Evolutionary conservation across 2,329 filamentous ascomycete species (phyloP), one percentile per base, ranked within the genome.

Genomic region (Neonectria faginata): DNA sequence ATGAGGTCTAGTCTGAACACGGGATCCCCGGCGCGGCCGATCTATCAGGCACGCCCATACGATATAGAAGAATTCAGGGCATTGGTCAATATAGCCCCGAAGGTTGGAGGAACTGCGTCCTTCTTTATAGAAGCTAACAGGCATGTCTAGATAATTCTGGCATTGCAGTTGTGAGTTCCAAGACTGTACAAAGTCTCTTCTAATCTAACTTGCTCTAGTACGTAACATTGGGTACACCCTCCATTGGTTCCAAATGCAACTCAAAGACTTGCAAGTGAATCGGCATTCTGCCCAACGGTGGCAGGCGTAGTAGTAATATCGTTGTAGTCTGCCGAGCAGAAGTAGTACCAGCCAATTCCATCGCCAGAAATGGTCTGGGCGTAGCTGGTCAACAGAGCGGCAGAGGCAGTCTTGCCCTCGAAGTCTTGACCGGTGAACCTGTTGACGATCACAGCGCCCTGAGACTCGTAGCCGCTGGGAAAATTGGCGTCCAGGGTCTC

Each of bases 381-480:
- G 25, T 64, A 57, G 11, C 39, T 55, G 2, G 51, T 52, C 33
- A 64, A 20, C 44, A 64, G 14, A 3, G 25, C 31, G 12, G 61
- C 56, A 1, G 51, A 50, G 1, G 56, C 61, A 29, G 36, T 5
- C 3, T 39, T 56, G 36, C 62, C 57, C 18, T 47, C 5, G 47
- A 48, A 64, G 47, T 64, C 62, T 14, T 27, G 11, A 10, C 70
- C 71, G 6, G 45, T 52, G 16, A 73, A 73, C 5, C 16, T 12
- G 9, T 74, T 66, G 20, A 74, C 54, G 7, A 74, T 69, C 1
- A 73, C 53, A 0, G 68, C 68, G 1, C 57, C 64, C 39, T 68
- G 57, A 1, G 27, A 22, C 27, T 48, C 29, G 27, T 53, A 47
- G 1, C 51, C 62, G 12, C 2, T 33, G 0, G 67, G 70, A 11